Base-by-base conservation (phyloP, 148 eudicot species). In the Diospyros lotus region DNA sequence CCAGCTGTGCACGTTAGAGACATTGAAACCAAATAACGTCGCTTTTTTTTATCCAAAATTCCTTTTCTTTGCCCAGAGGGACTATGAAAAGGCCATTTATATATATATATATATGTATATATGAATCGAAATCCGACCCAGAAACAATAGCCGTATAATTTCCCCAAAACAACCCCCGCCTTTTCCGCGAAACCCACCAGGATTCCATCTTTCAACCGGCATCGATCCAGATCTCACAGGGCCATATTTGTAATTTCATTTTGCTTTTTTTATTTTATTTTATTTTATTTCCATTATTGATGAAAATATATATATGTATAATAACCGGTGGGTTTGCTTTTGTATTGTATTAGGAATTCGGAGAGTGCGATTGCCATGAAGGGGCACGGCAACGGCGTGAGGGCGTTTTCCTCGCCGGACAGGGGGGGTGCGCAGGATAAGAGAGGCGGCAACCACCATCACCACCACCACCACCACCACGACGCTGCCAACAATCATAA, bases 331-430 rank as follows among this genome's bases (percentile, higher is more conserved):
- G 13, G 72, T 4, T 72, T 41, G 13, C 1, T 17, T 43, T 28
- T 28, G 5, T 56, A 53, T 3, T 64, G 9, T 13, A 54, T 71
- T 66, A 91, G 97, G 86, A 91, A 88, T 81, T 80, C 97, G 41
- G 97, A 94, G 56, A 76, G 73, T 71, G 79, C 86, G 78, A 65
- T 83, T 78, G 92, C 82, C 41, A 93, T 93, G 98, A 93, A 89
- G 78, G 90, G 79, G 3, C 85, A 83, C n/a, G 78, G 78, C 75
- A 85, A 86, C 76, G 94, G 88, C 5, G 82, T 82, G 41, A 80
- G 81, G 76, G 88, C 86, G 62, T 53, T 91, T 62, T 76, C 83
- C 6, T 87, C 97, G 2, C 90, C 93, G 64, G 93, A 91, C 14
- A 87, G 89, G 71, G 79, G 51, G 62, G 79, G 72, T 73, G 83